Evolutionary conservation across 2,329 filamentous ascomycete species (phyloP).

Genomic region (Fusarium napiforme): DNA sequence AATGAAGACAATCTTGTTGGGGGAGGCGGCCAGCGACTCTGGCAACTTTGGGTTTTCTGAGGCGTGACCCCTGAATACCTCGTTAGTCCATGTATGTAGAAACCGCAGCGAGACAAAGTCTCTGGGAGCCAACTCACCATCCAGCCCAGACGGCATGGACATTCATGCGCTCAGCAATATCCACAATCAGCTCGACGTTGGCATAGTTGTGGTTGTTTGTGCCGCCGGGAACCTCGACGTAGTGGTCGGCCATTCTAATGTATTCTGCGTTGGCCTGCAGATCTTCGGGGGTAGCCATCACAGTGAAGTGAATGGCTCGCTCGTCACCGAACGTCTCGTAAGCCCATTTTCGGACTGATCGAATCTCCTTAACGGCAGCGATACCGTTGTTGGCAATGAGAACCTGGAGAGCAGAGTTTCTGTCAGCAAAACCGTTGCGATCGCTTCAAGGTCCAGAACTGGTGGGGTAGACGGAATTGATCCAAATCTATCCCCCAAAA

Average conservation of each 20-base stretch:
- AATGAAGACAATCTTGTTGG: constrained; percentile 99
- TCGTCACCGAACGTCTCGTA: constrained; percentile 99
- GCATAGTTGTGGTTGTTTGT: constrained; percentile 99
- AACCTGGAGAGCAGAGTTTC: constrained; percentile 67
- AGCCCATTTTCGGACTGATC: constrained; percentile 99
- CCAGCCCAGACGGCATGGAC: constrained; percentile 99
- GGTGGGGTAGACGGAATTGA: constrained; percentile 13
- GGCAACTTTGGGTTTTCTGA: constrained; percentile 98
- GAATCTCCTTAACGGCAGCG: constrained; percentile 98
- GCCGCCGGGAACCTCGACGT: constrained; percentile 97
- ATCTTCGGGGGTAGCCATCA: constrained; percentile 99
- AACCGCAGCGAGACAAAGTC: constrained; percentile 4
- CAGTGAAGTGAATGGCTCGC: constrained; percentile 97
- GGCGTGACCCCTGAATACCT: constrained; percentile 84
- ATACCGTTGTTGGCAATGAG: constrained; percentile 99
- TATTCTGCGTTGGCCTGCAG: constrained; percentile 97
- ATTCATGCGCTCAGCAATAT: constrained; percentile 97
- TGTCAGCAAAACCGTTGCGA: constrained; percentile 24
- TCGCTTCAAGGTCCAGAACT: background rate
- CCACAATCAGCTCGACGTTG: constrained; percentile 98
- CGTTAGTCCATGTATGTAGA: constrained; percentile 17
- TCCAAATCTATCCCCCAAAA: background rate
- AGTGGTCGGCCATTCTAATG: constrained; percentile 99
- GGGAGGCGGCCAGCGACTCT: constrained; percentile 93
- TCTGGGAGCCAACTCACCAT: constrained; percentile 71